Percentiles rank a stretch among this genome's conserved stretches.
Conservation (phyloP, 73 alveolate species). For the Symbiodinium pilosum region DNA sequence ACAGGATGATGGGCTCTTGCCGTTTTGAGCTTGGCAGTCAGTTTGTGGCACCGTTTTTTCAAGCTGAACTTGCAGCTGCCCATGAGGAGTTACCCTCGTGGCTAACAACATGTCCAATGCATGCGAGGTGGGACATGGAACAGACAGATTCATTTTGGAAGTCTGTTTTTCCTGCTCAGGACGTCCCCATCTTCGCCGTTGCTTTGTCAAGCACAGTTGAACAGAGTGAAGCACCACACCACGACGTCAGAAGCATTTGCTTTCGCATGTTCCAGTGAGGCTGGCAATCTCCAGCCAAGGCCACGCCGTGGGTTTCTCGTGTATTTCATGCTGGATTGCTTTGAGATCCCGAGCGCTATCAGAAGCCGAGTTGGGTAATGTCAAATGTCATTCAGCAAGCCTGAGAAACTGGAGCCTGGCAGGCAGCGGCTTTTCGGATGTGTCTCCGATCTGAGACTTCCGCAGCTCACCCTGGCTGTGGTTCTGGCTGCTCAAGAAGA, state of each 20-base stretch:
- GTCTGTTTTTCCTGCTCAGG: background rate
- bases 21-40: no score
- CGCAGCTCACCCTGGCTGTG: background rate
- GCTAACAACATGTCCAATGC: background rate
- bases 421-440: constrained; percentile 15
- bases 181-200: constrained; percentile 2
- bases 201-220: background rate
- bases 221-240: no score
- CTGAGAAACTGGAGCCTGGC: no score
- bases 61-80: no score
- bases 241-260: background rate
- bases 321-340: background rate
- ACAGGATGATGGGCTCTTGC: no score
- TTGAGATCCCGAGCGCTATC: background rate
- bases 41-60: no score
- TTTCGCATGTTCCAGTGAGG: background rate
- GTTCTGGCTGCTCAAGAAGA: no score
- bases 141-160: background rate
- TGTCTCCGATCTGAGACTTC: background rate
- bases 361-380: background rate
- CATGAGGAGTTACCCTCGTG: background rate
- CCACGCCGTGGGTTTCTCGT: background rate
- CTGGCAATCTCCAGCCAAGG: background rate
- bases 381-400: background rate
- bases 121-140: background rate